phyloP scores from a whole-genome alignment of 2,329 filamentous ascomycete species.

The Fusarium sp. region DNA sequence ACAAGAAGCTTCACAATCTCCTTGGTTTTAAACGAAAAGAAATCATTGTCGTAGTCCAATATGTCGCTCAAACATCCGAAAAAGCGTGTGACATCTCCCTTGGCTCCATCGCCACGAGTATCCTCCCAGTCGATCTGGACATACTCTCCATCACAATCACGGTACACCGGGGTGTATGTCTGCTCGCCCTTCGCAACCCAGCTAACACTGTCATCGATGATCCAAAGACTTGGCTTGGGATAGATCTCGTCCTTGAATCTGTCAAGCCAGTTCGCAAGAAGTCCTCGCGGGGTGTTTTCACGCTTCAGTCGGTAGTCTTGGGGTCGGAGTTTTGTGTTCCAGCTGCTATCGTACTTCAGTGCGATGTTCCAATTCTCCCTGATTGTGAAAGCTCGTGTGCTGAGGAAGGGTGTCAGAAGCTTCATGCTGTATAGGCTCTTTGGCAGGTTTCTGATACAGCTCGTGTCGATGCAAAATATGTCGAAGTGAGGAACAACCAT shows the following conservation, averaged over 20 bases:
- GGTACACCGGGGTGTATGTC: no score
- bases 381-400: not conserved
- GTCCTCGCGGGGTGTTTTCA: not conserved
- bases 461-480: slow-evolving; percentile 8
- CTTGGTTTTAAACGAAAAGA: accelerated
- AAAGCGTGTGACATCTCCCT: not conserved
- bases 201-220: not conserved
- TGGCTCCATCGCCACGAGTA: not conserved
- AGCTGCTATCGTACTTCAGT: not conserved
- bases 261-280: not conserved
- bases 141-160: not conserved
- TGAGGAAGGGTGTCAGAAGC: not conserved
- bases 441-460: accelerated
- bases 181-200: no score
- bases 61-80: accelerated
- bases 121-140: not conserved
- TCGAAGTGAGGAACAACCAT: not conserved
- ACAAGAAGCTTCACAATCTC: not conserved
- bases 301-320: accelerated
- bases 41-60: accelerated
- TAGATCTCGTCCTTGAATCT: accelerated
- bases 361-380: not conserved
- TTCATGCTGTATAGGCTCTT: not conserved
- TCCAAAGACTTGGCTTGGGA: not conserved
- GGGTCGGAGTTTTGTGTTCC: accelerated